Percentiles rank a stretch among this genome's conserved stretches.
Conservation (phyloP, 2,329 filamentous ascomycete genomes). For the Pyricularia grisea region DNA sequence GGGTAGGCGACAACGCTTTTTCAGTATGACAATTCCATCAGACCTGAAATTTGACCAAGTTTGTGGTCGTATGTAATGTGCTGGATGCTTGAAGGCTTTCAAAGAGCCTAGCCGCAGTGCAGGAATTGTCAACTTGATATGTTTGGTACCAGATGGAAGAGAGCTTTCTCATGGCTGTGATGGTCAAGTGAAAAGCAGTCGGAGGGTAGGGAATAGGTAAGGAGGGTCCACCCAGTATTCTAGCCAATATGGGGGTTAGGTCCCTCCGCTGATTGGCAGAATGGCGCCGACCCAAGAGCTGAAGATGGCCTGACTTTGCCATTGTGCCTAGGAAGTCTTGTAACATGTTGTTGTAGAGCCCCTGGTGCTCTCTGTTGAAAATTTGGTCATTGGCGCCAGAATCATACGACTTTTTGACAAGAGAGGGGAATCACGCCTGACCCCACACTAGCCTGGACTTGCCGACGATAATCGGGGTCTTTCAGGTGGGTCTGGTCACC, state of each 20-base stretch:
- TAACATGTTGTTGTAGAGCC: constrained; percentile 6
- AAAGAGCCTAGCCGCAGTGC: neutral
- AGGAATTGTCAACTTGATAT: neutral
- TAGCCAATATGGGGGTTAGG: neutral
- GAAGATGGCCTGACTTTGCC: constrained; percentile 7
- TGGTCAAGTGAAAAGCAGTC: neutral
- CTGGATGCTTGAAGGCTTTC: neutral
- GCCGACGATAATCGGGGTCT: neutral
- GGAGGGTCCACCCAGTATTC: neutral
- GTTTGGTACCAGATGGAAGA: neutral
- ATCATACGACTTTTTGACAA: constrained; percentile 5
- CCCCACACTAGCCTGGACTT: neutral
- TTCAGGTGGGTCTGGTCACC: neutral
- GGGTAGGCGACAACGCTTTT: neutral
- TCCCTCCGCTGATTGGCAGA: constrained; percentile 2
- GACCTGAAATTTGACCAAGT: neutral
- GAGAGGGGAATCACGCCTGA: constrained; percentile 4
- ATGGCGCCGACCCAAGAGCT: neutral
- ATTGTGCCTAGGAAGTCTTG: constrained; percentile 6
- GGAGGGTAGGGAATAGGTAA: neutral
- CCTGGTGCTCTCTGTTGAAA: constrained; percentile 4
- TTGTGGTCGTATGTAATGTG: neutral
- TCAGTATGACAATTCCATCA: neutral
- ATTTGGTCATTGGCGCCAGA: constrained; percentile 4
- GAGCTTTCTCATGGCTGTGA: neutral